Base-by-base conservation (phyloP, 441 rosid species). In the Melastoma candidum region DNA sequence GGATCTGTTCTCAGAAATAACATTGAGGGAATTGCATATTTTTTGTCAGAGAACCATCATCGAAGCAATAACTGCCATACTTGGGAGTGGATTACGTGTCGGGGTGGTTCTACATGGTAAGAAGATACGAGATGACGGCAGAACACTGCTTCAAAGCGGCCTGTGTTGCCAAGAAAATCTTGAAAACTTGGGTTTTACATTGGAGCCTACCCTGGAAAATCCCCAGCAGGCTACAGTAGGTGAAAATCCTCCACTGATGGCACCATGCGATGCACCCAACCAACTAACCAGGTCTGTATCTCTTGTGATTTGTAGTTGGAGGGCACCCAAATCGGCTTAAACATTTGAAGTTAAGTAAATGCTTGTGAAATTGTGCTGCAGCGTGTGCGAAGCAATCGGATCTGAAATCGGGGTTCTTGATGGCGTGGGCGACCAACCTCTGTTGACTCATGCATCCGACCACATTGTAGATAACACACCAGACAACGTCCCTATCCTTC, bases 91-190 rank as follows among this genome's bases (percentile, higher is more conserved):
- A 66, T 51, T 80, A 57, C 78, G 63, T 46, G 78, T 83, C 55
- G 87, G 90, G 52, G 70, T 83, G 26, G 67, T 78, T 54, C 73
- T 73, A 44, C 79, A 73, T 46, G 90, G 87, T 60, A 78, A 83
- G 74, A 83, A 80, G 63, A 70, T 80, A 43, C 65, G 83, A 69
- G 90, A 76, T 71, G 81, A 80, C 66, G 66, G 60, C 64, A 77
- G 73, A 60, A 83, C 81, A 57, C 70, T 80, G 54, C 69, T 71
- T n/a, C 84, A 83, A 68, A 69, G 63, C 36, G 84, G 36, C 36
- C 7, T 29, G 7, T 29, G 5, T 29, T 29, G 36, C 36, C 36
- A 29, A 3, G 36, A 29, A 29, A 29, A 29, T 29, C 36, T 29
- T 29, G 71, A 65, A 64, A 62, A 74, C 53, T 68, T 82, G 51